These are phyloP conservation scores for Phialemoniopsis sp. DNA, from an alignment of 2,329 filamentous ascomycete species.

Conservation along the genomic window DNA sequence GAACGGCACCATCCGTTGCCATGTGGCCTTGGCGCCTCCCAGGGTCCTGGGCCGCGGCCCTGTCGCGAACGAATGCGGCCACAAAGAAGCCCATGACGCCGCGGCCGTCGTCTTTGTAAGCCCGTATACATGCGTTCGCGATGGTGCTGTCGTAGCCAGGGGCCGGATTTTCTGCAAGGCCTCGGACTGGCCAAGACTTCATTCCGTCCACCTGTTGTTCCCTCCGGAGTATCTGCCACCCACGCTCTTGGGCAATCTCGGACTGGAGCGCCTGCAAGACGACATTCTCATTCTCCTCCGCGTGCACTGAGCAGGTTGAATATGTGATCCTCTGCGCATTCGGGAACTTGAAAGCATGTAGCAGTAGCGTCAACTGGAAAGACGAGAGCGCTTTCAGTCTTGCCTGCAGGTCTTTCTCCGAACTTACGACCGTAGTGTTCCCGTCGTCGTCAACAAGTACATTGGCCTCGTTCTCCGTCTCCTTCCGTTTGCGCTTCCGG, in stretches of 20 bases:
- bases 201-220: constrained; percentile 74
- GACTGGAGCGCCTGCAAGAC: constrained; percentile 70
- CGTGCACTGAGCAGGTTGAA: constrained; percentile 88
- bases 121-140: constrained; percentile 74
- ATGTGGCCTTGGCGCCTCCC: neutral
- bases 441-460: constrained; percentile 33
- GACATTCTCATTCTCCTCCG: constrained; percentile 84
- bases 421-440: constrained; percentile 43
- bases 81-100: constrained; percentile 97
- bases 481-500: constrained; percentile 42
- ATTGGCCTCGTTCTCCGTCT: constrained; percentile 6
- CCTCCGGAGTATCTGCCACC: constrained; percentile 74
- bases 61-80: constrained; percentile 71
- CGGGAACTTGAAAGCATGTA: constrained; percentile 82
- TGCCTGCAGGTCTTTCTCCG: constrained; percentile 53
- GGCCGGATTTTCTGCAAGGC: constrained; percentile 32
- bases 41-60: neutral
- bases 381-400: constrained; percentile 70
- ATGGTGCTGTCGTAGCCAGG: constrained; percentile 32
- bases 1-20: neutral
- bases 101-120: constrained; percentile 73
- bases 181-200: constrained; percentile 68
- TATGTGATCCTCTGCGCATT: constrained; percentile 75
- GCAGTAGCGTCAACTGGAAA: constrained; percentile 78
- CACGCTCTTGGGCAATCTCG: constrained; percentile 56